Evolutionary conservation across 176 grass and related monocot genomes (phyloP).

Genomic region (Juncus inflexus): DNA sequence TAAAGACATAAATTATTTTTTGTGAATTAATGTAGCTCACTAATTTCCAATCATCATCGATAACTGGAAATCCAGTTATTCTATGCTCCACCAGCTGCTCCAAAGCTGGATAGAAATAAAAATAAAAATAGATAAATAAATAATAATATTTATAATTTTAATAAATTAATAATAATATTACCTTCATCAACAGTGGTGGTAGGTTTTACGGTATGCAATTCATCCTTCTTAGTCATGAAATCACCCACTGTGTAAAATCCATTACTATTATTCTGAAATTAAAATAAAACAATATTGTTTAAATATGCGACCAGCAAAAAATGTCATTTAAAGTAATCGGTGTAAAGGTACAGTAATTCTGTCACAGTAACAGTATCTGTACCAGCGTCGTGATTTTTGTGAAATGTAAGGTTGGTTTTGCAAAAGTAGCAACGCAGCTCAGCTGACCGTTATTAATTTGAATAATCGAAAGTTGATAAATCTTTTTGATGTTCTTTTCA

Average conservation of each 20-base stretch:
- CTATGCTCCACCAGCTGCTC: slow-evolving; percentile 66
- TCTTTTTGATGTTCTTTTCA: no score
- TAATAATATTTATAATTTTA: neutral
- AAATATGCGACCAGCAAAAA: neutral
- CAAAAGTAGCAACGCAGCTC: no score
- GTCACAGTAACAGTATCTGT: no score
- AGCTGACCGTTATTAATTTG: no score
- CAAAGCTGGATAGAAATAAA: slow-evolving; percentile 37
- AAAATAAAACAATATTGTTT: slow-evolving; percentile 15
- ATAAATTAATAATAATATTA: neutral
- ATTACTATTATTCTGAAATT: slow-evolving; percentile 44
- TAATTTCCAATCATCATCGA: slow-evolving; percentile 74
- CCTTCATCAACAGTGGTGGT: slow-evolving; percentile 67
- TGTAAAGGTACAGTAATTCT: no score
- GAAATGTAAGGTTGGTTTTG: no score
- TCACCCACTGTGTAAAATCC: slow-evolving; percentile 73
- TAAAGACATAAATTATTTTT: slow-evolving; percentile 5
- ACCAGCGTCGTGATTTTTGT: no score
- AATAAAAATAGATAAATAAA: slow-evolving; percentile 1
- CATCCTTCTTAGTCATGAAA: slow-evolving; percentile 74
- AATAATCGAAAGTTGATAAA: no score
- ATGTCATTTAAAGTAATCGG: no score
- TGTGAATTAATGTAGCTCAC: slow-evolving; percentile 32
- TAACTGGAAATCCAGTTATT: slow-evolving; percentile 81
- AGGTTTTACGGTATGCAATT: slow-evolving; percentile 55